Base-by-base conservation (phyloP, 208 protist species). In the Leishmania turanica region DNA sequence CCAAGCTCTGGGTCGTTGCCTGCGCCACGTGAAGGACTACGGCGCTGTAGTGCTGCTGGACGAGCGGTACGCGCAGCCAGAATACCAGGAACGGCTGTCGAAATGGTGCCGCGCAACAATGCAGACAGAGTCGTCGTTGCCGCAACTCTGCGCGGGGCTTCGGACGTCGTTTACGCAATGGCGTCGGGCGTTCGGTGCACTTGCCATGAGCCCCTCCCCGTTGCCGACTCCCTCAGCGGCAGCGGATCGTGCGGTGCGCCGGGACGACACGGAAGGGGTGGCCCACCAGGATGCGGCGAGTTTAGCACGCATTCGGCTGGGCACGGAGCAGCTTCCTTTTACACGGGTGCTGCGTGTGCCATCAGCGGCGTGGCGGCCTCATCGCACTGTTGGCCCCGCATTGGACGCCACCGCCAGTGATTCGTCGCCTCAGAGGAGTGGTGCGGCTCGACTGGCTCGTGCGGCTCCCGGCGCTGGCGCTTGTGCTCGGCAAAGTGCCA, bases 1-100 rank as follows among this genome's bases (percentile, higher is more conserved):
- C 82, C 99, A 99, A 86, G 97, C 98, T 11, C 89, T 99, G 13
- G 99, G 99, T 37, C 92, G 99, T 21, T 98, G 99, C 72, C 97
- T 99, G 73, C 92, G 99, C 1, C 97, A 99, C 77, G 66, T 76
- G 17, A 70, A 91, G 15, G 99, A 99, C 89, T 99, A 96, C 83
- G 98, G 98, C 21, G 97, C 95, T 37, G 92, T 99, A 34, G 82
- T 99, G 11, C 86, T 99, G 27, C 77, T 93, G 66, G 98, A 99
- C 81, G 93, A 95, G 54, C 90, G 97, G 37, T 99, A 90, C 78
- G 88, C 82, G 54, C 78, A 86, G 42, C 40, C 74, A 4, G 78
- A 72, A 2, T 80, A 90, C 74, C 75, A 86, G 71, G 53, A 75
- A 60, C 84, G 79, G 7, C 79, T 96, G 27, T 91, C 92, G 19